These are phyloP conservation scores for Xerocomus amazonicus DNA, from an alignment of 1,284 basidiomycete species.

Conservation along the genomic window DNA sequence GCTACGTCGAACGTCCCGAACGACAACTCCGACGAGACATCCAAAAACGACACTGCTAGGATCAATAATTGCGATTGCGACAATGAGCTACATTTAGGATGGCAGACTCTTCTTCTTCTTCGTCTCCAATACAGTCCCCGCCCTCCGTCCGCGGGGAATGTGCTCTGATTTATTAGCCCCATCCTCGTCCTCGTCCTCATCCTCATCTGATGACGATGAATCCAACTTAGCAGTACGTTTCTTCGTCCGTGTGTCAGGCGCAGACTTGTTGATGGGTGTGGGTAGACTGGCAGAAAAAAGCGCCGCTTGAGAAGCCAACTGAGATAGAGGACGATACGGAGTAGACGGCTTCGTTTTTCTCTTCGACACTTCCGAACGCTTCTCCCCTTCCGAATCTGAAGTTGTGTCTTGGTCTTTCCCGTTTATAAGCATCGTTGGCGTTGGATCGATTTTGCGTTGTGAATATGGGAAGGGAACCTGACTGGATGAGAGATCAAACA, in stretches of 20 bases:
- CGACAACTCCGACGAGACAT: too few relatives aligned
- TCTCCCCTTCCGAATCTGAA: conserved; percentile 35
- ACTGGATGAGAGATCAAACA: conserved; percentile 43
- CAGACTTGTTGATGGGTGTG: conserved; percentile 20
- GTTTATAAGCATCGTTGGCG: neutral
- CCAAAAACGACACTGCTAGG: neutral
- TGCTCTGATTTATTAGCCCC: conserved; percentile 42
- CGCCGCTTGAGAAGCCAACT: conserved; percentile 44
- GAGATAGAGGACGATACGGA: conserved; percentile 47
- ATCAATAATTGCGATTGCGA: neutral
- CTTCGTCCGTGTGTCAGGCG: conserved; percentile 24
- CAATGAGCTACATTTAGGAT: neutral
- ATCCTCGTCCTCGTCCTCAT: conserved; percentile 41
- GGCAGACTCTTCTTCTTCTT: conserved; percentile 27
- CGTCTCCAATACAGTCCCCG: conserved; percentile 39
- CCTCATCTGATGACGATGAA: conserved; percentile 36
- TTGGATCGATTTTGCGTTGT: conserved; percentile 32
- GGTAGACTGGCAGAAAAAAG: conserved; percentile 37
- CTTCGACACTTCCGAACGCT: conserved; percentile 24
- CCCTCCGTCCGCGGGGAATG: conserved; percentile 55
- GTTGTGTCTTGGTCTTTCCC: conserved; percentile 10
- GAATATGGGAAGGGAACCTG: conserved; percentile 47
- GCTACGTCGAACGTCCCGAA: too few relatives aligned
- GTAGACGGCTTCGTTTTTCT: conserved; percentile 26
- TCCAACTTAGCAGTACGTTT: conserved; percentile 35